Percentiles rank a stretch among this genome's conserved stretches.
Conservation (phyloP, 441 rosid species). For the Theobroma grandiflorum region DNA sequence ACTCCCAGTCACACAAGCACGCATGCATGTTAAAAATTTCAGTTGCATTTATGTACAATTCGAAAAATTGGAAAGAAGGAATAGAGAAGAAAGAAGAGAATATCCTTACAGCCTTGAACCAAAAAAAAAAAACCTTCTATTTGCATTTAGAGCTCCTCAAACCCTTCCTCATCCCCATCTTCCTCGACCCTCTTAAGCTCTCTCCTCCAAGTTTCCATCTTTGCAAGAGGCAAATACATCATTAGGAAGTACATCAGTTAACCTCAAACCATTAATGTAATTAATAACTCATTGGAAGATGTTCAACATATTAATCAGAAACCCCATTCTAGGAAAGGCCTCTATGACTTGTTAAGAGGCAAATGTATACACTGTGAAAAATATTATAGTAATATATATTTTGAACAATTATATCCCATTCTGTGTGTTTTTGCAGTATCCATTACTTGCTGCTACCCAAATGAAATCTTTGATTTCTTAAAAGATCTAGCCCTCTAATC, state of each 20-base stretch:
- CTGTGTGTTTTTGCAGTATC: not conserved
- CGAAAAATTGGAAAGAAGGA: not conserved
- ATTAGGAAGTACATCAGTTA: not conserved
- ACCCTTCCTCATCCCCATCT: slow-evolving; percentile 94
- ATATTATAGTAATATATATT: too few species aligned
- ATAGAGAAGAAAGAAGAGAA: not conserved
- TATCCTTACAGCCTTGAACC: not conserved
- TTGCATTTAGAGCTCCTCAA: slow-evolving; percentile 59
- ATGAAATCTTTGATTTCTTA: not conserved
- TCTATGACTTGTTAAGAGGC: not conserved
- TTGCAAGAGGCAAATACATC: slow-evolving; percentile 21
- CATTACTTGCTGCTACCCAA: not conserved
- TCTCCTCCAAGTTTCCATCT: slow-evolving; percentile 90
- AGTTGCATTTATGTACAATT: not conserved
- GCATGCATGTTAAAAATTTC: too few species aligned
- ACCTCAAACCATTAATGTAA: not conserved
- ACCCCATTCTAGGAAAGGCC: too few species aligned
- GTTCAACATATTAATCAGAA: too few species aligned
- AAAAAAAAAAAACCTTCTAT: not conserved
- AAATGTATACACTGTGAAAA: not conserved
- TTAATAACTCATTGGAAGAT: not conserved
- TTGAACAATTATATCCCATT: not conserved
- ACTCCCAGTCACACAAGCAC: too few species aligned
- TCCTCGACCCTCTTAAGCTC: slow-evolving; percentile 80
- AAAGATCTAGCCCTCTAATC: too few species aligned